Percentiles rank a stretch among this genome's conserved stretches.
These are phyloP conservation scores for Apostasia ramifera DNA, from an alignment of 106 monocot genomes.

Conservation along the genomic window DNA sequence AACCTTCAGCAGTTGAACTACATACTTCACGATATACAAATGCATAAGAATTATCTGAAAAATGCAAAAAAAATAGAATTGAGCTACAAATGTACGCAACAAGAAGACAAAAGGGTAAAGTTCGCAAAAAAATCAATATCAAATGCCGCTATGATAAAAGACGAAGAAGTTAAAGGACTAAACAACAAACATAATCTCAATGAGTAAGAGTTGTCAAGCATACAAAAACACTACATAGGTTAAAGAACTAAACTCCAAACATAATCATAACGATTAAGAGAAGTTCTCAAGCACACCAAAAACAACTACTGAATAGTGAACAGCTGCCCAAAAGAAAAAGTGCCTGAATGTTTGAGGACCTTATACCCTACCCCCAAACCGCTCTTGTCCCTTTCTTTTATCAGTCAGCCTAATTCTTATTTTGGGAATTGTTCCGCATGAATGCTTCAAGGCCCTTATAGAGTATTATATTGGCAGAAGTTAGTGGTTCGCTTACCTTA, in stretches of 20 bases:
- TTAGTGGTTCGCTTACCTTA: too few relatives aligned
- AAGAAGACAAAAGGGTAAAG: neutral
- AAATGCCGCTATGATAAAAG: neutral
- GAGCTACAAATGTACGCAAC: too few relatives aligned
- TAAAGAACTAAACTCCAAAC: too few relatives aligned
- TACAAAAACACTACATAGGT: too few relatives aligned
- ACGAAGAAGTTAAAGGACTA: neutral
- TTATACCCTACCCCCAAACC: neutral
- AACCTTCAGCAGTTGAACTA: conserved; percentile 18
- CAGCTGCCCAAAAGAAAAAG: neutral
- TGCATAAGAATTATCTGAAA: conserved; percentile 65
- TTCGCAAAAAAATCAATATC: neutral
- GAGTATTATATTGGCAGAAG: too few relatives aligned
- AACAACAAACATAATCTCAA: too few relatives aligned
- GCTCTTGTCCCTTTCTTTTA: neutral
- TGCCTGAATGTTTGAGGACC: neutral
- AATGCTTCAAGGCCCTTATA: too few relatives aligned
- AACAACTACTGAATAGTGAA: neutral
- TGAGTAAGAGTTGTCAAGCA: too few relatives aligned
- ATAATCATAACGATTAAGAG: too few relatives aligned
- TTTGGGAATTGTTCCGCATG: too few relatives aligned
- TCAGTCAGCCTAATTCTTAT: too few relatives aligned
- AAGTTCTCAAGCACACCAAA: too few relatives aligned
- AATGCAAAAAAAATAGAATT: conserved; percentile 10
- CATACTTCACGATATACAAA: conserved; percentile 93